These are phyloP conservation scores for Turnera subulata DNA, from an alignment of 345 rosid genomes.

Conservation along the genomic window DNA sequence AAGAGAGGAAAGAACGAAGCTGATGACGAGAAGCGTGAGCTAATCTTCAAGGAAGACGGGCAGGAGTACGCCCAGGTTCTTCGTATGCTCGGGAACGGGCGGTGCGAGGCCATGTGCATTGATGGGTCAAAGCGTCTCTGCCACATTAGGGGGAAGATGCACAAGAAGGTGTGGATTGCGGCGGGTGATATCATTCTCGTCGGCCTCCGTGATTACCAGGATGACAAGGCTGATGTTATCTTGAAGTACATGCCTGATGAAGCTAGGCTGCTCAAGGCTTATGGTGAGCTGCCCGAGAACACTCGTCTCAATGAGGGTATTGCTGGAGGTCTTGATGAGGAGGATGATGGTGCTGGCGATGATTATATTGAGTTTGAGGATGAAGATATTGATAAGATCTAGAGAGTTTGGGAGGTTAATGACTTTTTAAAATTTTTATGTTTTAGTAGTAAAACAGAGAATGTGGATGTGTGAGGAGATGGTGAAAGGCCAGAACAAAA, in stretches of 20 bases:
- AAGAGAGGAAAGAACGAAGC: constrained; percentile 24
- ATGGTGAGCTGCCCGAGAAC: constrained; percentile 14
- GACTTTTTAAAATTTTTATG: too few relatives aligned
- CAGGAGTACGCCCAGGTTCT: constrained; percentile 18
- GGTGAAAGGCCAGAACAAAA: not conserved
- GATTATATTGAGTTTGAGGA: constrained; percentile 20
- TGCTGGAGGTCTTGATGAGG: constrained; percentile 11
- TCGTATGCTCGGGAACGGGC: constrained; percentile 16
- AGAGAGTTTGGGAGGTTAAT: not conserved
- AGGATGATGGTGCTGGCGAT: constrained; percentile 7
- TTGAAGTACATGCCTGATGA: constrained; percentile 17
- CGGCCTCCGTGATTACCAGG: constrained; percentile 15
- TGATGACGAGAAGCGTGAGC: constrained; percentile 17
- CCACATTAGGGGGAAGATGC: constrained; percentile 22
- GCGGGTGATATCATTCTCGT: constrained; percentile 15
- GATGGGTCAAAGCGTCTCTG: constrained; percentile 6
- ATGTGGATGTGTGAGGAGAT: not conserved
- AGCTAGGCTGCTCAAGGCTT: constrained; percentile 15
- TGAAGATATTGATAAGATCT: constrained; percentile 17
- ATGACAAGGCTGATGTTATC: constrained; percentile 21
- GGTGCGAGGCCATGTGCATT: constrained; percentile 13
- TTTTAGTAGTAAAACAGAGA: too few relatives aligned
- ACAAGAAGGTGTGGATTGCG: constrained; percentile 20
- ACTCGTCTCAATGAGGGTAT: constrained; percentile 12
- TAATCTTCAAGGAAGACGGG: constrained; percentile 17